Evolutionary conservation across 192 early-diverging fungal species (phyloP), one percentile per base, ranked within the genome.

Genomic region (Backusella tarrabulga): DNA sequence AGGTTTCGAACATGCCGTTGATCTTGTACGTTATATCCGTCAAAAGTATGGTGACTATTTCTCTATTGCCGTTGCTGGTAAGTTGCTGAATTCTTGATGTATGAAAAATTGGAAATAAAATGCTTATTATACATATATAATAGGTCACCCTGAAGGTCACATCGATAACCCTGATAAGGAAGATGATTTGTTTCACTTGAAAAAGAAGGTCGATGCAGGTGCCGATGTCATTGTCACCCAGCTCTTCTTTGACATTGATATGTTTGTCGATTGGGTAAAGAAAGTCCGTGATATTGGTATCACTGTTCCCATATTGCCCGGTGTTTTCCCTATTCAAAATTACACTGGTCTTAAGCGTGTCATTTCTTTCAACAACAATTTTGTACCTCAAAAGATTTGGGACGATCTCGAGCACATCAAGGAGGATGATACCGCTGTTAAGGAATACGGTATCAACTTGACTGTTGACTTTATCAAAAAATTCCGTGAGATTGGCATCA

Each of bases 401-500:
- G 90, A 92, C 66, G 94, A 88, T 19, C 87, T 99, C 72, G 97
- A 97, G 80, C 92, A 93, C 34, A 99, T 99, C 91, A 98, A 99
- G 90, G 97, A 99, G 71, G 95, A 99, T 76, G 97, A 99, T 85
- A 93, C 94, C 81, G 97, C 97, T 32, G 92, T 99, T 72, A 97
- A 98, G 87, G 92, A 96, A 73, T 97, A 95, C 78, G 93, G 93
- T 23, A 90, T 95, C 75, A 88, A 95, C 38, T 95, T 99, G 95
- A 91, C 90, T 19, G 86, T 88, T 69, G 90, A 95, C 40, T 84
- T 94, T 60, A 84, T 93, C 35, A 78, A 83, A 63, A 75, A 76
- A 17, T 75, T 80, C n/a, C 40, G 46, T 46, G 90, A 81, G n/a
- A 85, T 78, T 34, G 94, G 93, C 7, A 80, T 88, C 35, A 83